Base-by-base conservation (phyloP, 2,329 filamentous ascomycete genomes). In the Escovopsis sp. region DNA sequence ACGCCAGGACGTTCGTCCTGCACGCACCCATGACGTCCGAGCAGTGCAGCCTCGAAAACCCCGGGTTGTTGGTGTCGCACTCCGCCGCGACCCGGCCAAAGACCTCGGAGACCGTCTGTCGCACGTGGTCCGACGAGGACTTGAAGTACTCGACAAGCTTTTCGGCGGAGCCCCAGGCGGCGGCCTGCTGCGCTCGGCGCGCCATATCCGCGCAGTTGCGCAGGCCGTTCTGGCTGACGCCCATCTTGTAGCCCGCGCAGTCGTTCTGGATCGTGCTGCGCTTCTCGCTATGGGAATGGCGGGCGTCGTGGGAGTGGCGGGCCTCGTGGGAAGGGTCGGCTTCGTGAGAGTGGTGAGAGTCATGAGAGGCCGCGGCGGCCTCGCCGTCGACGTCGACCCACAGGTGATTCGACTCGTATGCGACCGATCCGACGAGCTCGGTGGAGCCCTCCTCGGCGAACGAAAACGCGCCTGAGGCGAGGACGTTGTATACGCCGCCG, bases 81-180 rank as follows among this genome's bases (percentile, higher is more conserved):
- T 81, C 74, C 2, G 50, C 50, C 5, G 72, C 69, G 7, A 81
- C 65, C n/a, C 50, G 52, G 37, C 63, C 62, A 41, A 65, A 66
- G 41, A 80, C 67, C 24, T 62, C 62, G 2, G 71, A 63, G 7
- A 81, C 74, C 1, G 60, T 65, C 40, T 55, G 63, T 34, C 70
- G 67, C 9, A 63, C 64, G 3, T 57, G 46, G n/a, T 57, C 47
- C 11, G 49, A 57, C 25, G 69, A 70, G 0, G 69, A 70, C 60
- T 78, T 80, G 68, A 81, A 84, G 65, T 78, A 81, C 52, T 78
- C 72, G 31, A 57, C 58, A 50, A 79, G 59, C 51, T 68, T 74
- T 49, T 61, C 57, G 4, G 66, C 63, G 0, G 62, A 49, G 25
- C 70, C 72, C 0, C 65, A 71, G 1, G 63, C 55, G 0, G 74